Conservation (phyloP, 1,139 yeast genomes). For the Debaryomyces singareniensis region DNA sequence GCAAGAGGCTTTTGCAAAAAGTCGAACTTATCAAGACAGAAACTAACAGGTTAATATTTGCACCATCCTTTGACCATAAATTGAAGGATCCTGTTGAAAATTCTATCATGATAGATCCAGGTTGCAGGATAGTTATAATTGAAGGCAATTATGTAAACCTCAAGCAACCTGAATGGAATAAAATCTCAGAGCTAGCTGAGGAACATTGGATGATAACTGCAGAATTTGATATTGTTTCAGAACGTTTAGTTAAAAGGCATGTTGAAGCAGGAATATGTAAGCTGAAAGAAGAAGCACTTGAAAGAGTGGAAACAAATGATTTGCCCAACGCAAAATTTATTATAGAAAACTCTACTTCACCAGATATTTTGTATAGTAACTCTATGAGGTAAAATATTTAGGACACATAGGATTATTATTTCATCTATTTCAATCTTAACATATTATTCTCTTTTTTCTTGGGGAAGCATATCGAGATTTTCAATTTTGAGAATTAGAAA, state of each 20-base stretch:
- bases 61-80: slow-evolving; percentile 77
- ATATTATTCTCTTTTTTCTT: too few relatives aligned
- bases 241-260: slow-evolving; percentile 67
- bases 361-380: too few relatives aligned
- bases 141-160: slow-evolving; percentile 63
- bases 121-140: slow-evolving; percentile 46
- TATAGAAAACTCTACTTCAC: neutral
- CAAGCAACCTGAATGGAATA: slow-evolving; percentile 44
- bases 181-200: slow-evolving; percentile 29
- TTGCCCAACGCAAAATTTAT: slow-evolving; percentile 59
- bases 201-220: slow-evolving; percentile 44
- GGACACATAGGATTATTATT: too few relatives aligned
- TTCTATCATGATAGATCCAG: slow-evolving; percentile 37
- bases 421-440: too few relatives aligned
- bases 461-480: too few relatives aligned
- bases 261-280: slow-evolving; percentile 59
- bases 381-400: too few relatives aligned
- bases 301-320: slow-evolving; percentile 65
- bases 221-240: slow-evolving; percentile 38
- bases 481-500: too few relatives aligned
- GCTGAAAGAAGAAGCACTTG: slow-evolving; percentile 51
- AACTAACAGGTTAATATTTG: slow-evolving; percentile 14
- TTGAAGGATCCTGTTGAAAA: slow-evolving; percentile 58
- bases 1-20: slow-evolving; percentile 27
- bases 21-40: slow-evolving; percentile 16